phyloP scores from a whole-genome alignment of 108 stramenopile species.

The Epithemia pelagica region DNA sequence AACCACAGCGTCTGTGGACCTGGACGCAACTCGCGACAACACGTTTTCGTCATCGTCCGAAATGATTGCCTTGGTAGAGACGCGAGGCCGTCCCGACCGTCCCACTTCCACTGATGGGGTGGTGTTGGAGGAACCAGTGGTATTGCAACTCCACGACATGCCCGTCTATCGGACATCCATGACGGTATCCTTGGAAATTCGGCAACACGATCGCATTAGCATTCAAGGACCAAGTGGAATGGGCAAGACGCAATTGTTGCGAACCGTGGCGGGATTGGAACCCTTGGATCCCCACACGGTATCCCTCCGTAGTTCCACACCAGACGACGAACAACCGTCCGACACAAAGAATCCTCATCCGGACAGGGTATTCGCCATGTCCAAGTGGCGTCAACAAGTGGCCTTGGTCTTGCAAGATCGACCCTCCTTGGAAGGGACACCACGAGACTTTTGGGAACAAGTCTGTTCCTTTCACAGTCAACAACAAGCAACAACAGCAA shows the following conservation, averaged over 20 bases:
- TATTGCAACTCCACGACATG: conserved; percentile 1
- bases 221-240: conserved; percentile 38
- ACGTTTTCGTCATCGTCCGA: background rate
- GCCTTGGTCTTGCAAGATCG: conserved; percentile 71
- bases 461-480: conserved; percentile 3
- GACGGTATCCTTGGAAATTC: conserved; percentile 10
- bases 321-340: background rate
- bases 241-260: conserved; percentile 74
- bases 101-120: background rate
- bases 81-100: background rate
- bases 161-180: conserved; percentile 1
- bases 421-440: conserved; percentile 38
- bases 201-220: conserved; percentile 17
- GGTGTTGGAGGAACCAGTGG: background rate
- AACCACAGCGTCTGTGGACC: no score
- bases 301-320: background rate
- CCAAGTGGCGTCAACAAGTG: conserved; percentile 45
- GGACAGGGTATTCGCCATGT: conserved; percentile 8
- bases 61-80: background rate
- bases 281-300: conserved; percentile 25
- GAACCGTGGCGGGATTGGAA: conserved; percentile 54
- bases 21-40: background rate
- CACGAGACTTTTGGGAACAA: conserved; percentile 24
- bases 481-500: background rate
- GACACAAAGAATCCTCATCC: conserved; percentile 9